Base-by-base conservation (phyloP, 2,329 filamentous ascomycete species). In the Tothia fuscella region DNA sequence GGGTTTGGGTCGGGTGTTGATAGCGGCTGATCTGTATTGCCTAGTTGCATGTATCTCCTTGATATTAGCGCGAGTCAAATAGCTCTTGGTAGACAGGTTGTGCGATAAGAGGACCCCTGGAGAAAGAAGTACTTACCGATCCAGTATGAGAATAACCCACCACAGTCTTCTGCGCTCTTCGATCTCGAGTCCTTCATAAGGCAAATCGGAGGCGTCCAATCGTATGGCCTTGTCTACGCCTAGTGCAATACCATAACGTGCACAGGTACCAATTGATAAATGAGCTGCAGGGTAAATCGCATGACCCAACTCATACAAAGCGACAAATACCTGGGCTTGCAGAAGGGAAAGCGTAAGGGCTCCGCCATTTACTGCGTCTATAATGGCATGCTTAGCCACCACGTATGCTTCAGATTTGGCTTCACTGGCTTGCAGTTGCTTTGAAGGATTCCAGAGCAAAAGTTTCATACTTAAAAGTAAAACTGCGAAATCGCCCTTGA, bases 281-380 rank as follows among this genome's bases (percentile, higher is more conserved):
- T 53, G 60, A 20, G 58, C 58, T 7, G 56, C 52, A 5, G 58
- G 59, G 41, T 59, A 60, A 13, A 61, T 60, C n/a, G 50, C 54
- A 45, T 61, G 56, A 2, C 52, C 54, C 14, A 57, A 41, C 42
- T 61, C 58, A 35, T 60, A 61, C 3, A 53, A 25, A 16, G 54
- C 47, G 17, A 61, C 50, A n/a, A 61, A 46, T 17, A 60, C 42
- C 7, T 46, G 47, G 7, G 56, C 49, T 43, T 62, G 57, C 12
- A 60, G 37, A 10, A 55, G 35, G 31, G 50, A 47, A 7, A 53
- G 38, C 1, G 53, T 56, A 19, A 56, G 40, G 26, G 54, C 36
- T 2, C 51, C 55, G 14, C 43, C 45, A 9, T 47, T 48, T 41
- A 58, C 56, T 4, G 55, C 46, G 43, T 38, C 40, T 48, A 50